Evolutionary conservation across 768 basidiomycete genomes (phyloP), one percentile per base, ranked within the genome.

Genomic region (Lactarius akahatsu): DNA sequence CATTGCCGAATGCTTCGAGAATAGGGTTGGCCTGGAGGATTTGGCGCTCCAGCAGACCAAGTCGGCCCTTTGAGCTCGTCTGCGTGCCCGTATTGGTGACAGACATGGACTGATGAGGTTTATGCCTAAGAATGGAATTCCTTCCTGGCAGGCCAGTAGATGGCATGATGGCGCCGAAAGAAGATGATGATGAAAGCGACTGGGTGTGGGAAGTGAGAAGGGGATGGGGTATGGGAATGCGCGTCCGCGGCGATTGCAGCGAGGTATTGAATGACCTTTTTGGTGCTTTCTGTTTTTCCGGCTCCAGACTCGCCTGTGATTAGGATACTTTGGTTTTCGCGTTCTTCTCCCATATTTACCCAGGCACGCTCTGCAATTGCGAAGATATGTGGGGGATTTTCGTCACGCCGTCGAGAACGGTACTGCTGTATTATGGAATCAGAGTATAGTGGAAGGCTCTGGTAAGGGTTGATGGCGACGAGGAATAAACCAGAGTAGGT

Each of bases 271-370:
- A 99, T 99, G 73, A 98, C 96, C 74, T 98, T 98, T 83, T 99
- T 98, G 16, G 91, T 92, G 78, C 96, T 98, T 75, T 98, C 97
- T 2, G 97, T 99, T 82, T 98, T 99, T 54, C 97, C 97, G 4
- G 97, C 97, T 41, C 97, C 97, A 9, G 97, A 98, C 81, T 99
- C 97, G 52, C 97, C 97, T 92, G 97, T 99, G 77, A 99, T 98
- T 36, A 99, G 83, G 64, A 99, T 96, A 74, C 94, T 96, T 78
- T 99, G 97, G 71, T 94, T 94, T 78, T 98, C 96, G 60, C 94
- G 83, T 76, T 98, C 94, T 66, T 96, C 94, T 15, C 95, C 91
- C 92, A 99, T 98, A 76, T 94, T 96, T 63, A 96, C 86, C 97
- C 97, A 98, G 38, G 97, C 97, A 41, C 94, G 84, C 76, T 99